phyloP scores from a whole-genome alignment of 495 filamentous ascomycete genomes.

The Xylaria castorea region DNA sequence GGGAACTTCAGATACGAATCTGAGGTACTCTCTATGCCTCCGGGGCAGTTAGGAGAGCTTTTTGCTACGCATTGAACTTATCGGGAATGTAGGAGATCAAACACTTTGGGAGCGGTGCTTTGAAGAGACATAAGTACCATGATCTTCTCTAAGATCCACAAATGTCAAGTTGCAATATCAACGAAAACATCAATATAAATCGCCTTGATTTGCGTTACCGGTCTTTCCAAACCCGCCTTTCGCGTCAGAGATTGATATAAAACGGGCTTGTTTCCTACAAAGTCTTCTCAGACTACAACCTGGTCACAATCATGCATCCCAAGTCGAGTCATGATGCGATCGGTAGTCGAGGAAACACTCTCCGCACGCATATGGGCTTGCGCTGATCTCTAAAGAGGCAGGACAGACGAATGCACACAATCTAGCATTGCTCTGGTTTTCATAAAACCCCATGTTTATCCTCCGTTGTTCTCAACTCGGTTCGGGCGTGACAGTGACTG shows the following conservation, averaged over 20 bases:
- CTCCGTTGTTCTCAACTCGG: background rate
- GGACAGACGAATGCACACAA: slow-evolving; percentile 3
- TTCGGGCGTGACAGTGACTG: slow-evolving; percentile 7
- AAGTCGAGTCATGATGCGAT: background rate
- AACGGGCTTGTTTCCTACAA: background rate
- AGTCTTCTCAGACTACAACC: no score
- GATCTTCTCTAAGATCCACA: slow-evolving; percentile 5
- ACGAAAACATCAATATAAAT: slow-evolving; percentile 22
- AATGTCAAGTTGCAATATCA: slow-evolving; percentile 3
- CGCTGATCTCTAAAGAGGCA: background rate
- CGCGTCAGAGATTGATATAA: background rate
- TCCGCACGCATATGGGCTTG: background rate
- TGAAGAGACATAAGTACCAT: background rate
- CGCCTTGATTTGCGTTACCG: slow-evolving; percentile 25
- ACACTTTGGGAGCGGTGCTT: slow-evolving; percentile 25
- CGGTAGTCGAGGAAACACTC: background rate
- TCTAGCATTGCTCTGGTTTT: background rate
- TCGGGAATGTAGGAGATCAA: slow-evolving; percentile 20
- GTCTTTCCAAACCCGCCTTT: background rate
- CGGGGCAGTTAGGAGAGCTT: slow-evolving; percentile 10
- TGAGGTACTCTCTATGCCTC: background rate
- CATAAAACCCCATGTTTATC: background rate
- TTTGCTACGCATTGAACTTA: slow-evolving; percentile 26
- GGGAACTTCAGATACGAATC: slow-evolving; percentile 6
- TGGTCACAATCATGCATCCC: background rate